Base-by-base conservation (phyloP, 2,329 filamentous ascomycete species). In the Falciphora oryzae region DNA sequence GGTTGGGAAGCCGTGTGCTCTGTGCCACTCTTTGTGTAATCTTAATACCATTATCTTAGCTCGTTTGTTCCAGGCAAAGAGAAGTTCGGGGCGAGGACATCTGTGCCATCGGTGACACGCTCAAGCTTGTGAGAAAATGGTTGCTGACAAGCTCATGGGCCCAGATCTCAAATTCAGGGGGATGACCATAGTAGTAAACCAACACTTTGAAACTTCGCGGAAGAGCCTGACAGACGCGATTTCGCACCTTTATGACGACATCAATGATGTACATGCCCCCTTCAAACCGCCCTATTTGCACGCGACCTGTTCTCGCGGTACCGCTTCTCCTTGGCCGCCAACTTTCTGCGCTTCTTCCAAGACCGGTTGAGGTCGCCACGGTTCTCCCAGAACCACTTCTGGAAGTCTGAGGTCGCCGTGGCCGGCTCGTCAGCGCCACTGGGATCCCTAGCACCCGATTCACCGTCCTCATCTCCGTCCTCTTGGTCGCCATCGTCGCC, bases 351-450 rank as follows among this genome's bases (percentile, higher is more conserved):
- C 72, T 80, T 83, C 78, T 87, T 88, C 88, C 88, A 90, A 18
- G 85, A 84, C 63, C 83, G 77, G 71, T 89, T 90, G 63, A 88
- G 77, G 56, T 89, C 84, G 1, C 87, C 82, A 22, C 88, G 78
- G 67, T 88, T 84, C 69, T 89, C 84, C 82, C 86, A 90, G 74
- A 90, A 90, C 81, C 85, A 88, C 65, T 85, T 82, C 71, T 87
- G 84, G 69, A 89, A 89, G 67, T 88, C 84, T 59, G 76, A 82
- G 5, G 74, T 78, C 2, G 72, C 70, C 13, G 73, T 69, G 7
- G 65, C 66, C 28, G 62, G 64, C 22, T 63, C 32, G 13, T 31
- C 56, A 25, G 63, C 64, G 6, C 59, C 64, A 38, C 64, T 53
- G 28, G 65, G 50, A 4, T 68, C 68, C 1, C 64, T 63, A 65